Evolutionary conservation across 2,329 filamentous ascomycete genomes (phyloP), one percentile per base, ranked within the genome.

Genomic region (Aspergillus fumigatiaffinis): DNA sequence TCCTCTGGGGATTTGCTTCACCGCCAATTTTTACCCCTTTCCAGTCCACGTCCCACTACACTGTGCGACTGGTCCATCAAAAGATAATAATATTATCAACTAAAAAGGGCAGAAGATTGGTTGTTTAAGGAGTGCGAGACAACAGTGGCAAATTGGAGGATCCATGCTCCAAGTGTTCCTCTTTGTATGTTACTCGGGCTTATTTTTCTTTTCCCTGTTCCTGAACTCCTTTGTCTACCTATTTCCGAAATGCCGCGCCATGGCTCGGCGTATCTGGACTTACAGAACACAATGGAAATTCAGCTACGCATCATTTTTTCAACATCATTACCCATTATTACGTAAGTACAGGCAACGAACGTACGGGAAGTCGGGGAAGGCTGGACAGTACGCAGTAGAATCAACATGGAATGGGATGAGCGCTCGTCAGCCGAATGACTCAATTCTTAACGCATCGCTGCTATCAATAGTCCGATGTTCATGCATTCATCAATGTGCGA

Each of bases 241-340:
- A n/a, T 42, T 20, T 21, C 42, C 41, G 41, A 44, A 21, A 4
- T 21, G 21, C 42, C 32, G 32, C 5, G 6, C 14, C 32, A 38
- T 38, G 14, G 32, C 32, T 7, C 32, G 14, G 14, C 14, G 14
- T 38, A 35, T 35, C 32, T 38, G 32, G 14, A 3, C 14, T 17
- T 38, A 38, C 32, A 38, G 32, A 38, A 38, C 5, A 42, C 42
- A 8, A 12, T 9, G 41, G 32, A 14, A 46, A 21, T 51, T 38
- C 42, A 32, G 44, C 53, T 53, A 1, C 6, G 20, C 10, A 47
- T 47, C 44, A 26, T 26, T 53, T 46, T 52, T 53, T 47, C 54
- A 50, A 41, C 51, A 38, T 32, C 54, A 42, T 53, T 50, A 56
- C 51, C 44, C 32, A 49, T 17, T 48, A 56, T 56, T 56, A 56